phyloP scores from a whole-genome alignment of 2,329 filamentous ascomycete species.

The Stachybotrys echinatus region DNA sequence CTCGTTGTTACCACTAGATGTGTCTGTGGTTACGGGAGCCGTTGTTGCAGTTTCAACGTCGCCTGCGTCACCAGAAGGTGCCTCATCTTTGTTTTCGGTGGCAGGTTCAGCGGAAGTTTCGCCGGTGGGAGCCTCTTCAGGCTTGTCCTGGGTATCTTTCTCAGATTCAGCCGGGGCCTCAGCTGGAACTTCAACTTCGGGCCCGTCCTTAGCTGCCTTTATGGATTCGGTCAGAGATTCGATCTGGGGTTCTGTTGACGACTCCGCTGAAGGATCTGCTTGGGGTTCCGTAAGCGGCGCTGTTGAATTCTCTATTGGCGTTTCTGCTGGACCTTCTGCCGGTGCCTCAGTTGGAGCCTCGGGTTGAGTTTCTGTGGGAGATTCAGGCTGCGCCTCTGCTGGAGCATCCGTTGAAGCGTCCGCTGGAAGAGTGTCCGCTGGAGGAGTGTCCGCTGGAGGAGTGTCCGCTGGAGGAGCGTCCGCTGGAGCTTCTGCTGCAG shows the following conservation, averaged over 20 bases:
- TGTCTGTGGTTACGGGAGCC: neutral
- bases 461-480: too few species aligned
- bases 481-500: neutral
- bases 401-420: neutral
- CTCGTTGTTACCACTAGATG: neutral
- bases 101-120: neutral
- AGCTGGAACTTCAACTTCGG: neutral
- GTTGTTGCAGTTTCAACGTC: neutral
- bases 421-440: neutral
- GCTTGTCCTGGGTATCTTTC: too few species aligned
- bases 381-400: neutral
- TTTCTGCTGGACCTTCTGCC: neutral
- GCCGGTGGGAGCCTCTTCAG: neutral
- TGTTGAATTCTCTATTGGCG: neutral
- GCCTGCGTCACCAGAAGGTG: neutral
- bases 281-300: too few species aligned
- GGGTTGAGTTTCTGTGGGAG: neutral
- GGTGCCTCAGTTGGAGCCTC: neutral
- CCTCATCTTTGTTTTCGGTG: neutral
- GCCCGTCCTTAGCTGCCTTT: neutral
- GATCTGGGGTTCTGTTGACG: too few species aligned
- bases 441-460: constrained; percentile 1
- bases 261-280: neutral
- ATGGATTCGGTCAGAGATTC: neutral
- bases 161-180: neutral